Evolutionary conservation across 495 filamentous ascomycete species (phyloP).

Genomic region (Hapsidospora chrysogenum): DNA sequence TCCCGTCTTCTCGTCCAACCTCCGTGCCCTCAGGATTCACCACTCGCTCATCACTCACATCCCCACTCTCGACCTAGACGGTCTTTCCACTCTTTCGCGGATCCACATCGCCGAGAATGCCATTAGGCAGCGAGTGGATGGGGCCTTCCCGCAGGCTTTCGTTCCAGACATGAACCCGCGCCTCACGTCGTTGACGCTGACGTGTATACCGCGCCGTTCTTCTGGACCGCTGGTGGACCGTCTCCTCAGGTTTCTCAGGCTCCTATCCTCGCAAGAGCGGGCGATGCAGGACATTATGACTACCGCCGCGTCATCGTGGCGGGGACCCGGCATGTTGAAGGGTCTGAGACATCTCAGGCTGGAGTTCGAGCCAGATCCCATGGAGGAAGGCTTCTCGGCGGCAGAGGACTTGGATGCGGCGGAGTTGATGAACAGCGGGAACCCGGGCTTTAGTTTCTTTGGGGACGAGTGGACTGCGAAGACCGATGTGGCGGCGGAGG

Average conservation of each 20-base stretch:
- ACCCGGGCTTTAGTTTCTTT: slow-evolving; percentile 18
- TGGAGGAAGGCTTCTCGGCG: slow-evolving; percentile 9
- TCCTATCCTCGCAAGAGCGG: slow-evolving; percentile 22
- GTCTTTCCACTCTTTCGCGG: slow-evolving; percentile 8
- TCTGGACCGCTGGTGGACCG: slow-evolving; percentile 19
- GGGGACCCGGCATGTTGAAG: slow-evolving; percentile 11
- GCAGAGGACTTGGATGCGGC: slow-evolving; percentile 11
- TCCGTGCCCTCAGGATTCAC: slow-evolving; percentile 25
- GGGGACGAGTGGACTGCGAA: slow-evolving; percentile 7
- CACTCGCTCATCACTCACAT: slow-evolving; percentile 31
- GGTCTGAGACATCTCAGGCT: slow-evolving; percentile 26
- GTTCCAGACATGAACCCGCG: slow-evolving; percentile 29
- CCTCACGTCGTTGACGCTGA: slow-evolving; percentile 20
- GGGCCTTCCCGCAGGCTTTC: slow-evolving; percentile 22
- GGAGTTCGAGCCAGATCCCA: slow-evolving; percentile 20
- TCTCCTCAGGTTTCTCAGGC: slow-evolving; percentile 17
- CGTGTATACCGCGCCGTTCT: slow-evolving; percentile 22
- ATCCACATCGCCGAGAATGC: slow-evolving; percentile 20
- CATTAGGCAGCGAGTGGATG: slow-evolving; percentile 15
- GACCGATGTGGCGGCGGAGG: not conserved
- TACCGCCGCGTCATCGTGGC: slow-evolving; percentile 4
- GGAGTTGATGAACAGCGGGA: slow-evolving; percentile 10
- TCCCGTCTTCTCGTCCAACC: slow-evolving; percentile 23
- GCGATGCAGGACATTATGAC: slow-evolving; percentile 9
- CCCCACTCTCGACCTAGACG: slow-evolving; percentile 11